These are phyloP conservation scores for Irpex sp. DNA, from an alignment of 1,284 basidiomycete species.

Conservation along the genomic window DNA sequence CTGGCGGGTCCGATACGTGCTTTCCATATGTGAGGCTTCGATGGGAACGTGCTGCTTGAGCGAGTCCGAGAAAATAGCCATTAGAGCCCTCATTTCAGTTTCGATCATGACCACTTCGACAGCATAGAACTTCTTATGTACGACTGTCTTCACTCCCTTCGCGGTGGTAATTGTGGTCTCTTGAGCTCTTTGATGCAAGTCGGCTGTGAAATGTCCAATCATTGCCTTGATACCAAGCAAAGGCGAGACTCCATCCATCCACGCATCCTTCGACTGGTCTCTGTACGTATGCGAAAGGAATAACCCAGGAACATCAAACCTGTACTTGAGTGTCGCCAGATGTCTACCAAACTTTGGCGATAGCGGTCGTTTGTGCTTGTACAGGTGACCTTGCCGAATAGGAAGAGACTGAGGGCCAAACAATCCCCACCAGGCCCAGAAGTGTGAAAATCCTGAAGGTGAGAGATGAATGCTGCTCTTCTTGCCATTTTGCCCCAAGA, in stretches of 20 bases:
- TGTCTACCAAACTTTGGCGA: constrained; percentile 91
- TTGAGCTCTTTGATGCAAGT: constrained; percentile 92
- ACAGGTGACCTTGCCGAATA: constrained; percentile 83
- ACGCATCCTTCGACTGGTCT: constrained; percentile 74
- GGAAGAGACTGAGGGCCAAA: constrained; percentile 87
- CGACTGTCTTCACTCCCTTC: constrained; percentile 49
- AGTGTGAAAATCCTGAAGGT: constrained; percentile 85
- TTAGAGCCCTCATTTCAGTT: constrained; percentile 76
- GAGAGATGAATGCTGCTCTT: constrained; percentile 85
- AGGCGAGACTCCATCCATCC: constrained; percentile 75
- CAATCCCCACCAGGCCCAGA: constrained; percentile 89
- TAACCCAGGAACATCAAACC: constrained; percentile 74
- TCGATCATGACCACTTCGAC: constrained; percentile 82
- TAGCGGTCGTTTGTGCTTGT: constrained; percentile 65
- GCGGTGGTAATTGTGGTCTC: constrained; percentile 58
- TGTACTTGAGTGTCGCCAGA: constrained; percentile 92
- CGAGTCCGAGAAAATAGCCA: constrained; percentile 76
- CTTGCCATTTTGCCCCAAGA: constrained; percentile 23
- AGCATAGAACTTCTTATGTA: constrained; percentile 91
- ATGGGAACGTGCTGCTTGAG: constrained; percentile 56
- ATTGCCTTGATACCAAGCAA: constrained; percentile 85
- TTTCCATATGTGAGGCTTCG: constrained; percentile 39
- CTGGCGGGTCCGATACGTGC: constrained; percentile 44
- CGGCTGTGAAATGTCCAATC: constrained; percentile 80
- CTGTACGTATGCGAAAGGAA: constrained; percentile 89